A percentile compares a stretch with the other conserved stretches of the same genome.
phyloP scores from a whole-genome alignment of 495 filamentous ascomycete species.

The Neurospora sp. region DNA sequence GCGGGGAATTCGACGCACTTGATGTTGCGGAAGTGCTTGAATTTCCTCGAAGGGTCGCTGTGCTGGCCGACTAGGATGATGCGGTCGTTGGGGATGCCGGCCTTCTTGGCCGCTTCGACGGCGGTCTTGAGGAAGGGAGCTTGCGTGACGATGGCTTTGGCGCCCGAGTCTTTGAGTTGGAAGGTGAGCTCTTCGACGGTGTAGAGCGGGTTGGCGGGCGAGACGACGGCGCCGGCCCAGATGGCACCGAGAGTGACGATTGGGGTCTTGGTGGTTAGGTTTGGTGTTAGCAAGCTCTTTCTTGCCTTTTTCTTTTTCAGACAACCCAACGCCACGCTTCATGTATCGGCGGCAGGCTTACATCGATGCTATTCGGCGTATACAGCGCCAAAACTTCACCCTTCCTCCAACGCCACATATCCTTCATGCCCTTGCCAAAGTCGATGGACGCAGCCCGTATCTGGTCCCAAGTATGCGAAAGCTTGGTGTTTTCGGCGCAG shows the following conservation, averaged over 20 bases:
- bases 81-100: conserved; percentile 51
- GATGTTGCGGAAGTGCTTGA: conserved; percentile 72
- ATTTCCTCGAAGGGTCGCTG: conserved; percentile 44
- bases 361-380: conserved; percentile 59
- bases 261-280: conserved; percentile 40
- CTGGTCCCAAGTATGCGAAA: conserved; percentile 65
- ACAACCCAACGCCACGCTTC: not conserved
- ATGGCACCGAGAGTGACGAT: conserved; percentile 66
- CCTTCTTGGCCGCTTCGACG: conserved; percentile 53
- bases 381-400: conserved; percentile 66
- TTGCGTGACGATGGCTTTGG: conserved; percentile 67
- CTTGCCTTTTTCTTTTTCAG: not conserved
- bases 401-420: conserved; percentile 64
- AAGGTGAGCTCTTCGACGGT: conserved; percentile 78
- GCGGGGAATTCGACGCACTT: conserved; percentile 44
- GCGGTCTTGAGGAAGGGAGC: conserved; percentile 50
- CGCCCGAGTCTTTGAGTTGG: conserved; percentile 73
- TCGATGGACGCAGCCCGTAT: conserved; percentile 53
- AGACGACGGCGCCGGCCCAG: conserved; percentile 76
- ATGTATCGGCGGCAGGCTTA: not conserved
- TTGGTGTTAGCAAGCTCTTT: not conserved
- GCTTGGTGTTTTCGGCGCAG: conserved; percentile 57
- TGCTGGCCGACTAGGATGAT: conserved; percentile 75
- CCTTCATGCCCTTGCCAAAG: conserved; percentile 72
- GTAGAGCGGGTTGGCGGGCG: conserved; percentile 82